Evolutionary conservation across 2,329 filamentous ascomycete species (phyloP).

Genomic region (Botryotinia globosa): DNA sequence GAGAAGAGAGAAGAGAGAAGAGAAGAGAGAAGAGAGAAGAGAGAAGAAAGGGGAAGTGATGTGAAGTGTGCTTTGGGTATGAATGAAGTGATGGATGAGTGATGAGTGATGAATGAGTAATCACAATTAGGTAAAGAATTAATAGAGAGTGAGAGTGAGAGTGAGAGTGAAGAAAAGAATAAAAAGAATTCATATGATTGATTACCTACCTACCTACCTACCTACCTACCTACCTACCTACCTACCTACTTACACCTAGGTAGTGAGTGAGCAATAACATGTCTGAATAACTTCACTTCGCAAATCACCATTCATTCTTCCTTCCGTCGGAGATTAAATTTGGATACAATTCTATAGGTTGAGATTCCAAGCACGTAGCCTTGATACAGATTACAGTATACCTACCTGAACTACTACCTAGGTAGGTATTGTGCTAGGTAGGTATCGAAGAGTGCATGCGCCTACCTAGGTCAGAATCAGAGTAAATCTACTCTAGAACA

Average conservation of each 20-base stretch:
- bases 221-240: too few relatives aligned
- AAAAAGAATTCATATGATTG: too few relatives aligned
- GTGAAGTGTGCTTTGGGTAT: neutral
- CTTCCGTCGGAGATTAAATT: constrained; percentile 4
- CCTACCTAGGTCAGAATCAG: neutral
- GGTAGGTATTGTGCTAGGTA: neutral
- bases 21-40: neutral
- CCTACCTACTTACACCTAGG: too few relatives aligned
- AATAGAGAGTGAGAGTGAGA: too few relatives aligned
- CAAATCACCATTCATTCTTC: neutral
- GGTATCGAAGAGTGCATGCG: neutral
- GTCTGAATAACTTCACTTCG: too few relatives aligned
- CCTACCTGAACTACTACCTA: neutral
- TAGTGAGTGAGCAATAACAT: too few relatives aligned
- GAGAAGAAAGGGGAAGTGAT: neutral
- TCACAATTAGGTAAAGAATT: neutral
- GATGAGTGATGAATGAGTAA: neutral
- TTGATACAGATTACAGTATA: neutral
- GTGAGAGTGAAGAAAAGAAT: neutral
- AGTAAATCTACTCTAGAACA: neutral
- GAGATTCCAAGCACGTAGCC: neutral
- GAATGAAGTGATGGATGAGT: neutral
- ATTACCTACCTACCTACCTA: too few relatives aligned
- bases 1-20: too few relatives aligned
- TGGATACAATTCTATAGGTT: neutral